Conservation (phyloP, 768 basidiomycete species). For the Trametopsis cervina region DNA sequence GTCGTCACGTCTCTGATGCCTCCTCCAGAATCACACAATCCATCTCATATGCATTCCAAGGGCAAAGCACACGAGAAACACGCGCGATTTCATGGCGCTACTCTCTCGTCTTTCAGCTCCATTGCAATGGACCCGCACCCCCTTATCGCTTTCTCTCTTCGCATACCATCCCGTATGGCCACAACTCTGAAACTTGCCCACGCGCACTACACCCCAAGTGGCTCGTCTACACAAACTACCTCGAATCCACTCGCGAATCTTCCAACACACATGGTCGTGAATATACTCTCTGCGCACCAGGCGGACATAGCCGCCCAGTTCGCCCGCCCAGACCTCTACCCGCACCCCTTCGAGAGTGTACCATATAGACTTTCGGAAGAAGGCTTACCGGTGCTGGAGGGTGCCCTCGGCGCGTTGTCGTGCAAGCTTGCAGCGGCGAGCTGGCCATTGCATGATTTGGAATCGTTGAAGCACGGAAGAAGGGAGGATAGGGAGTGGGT, state of each 20-base stretch:
- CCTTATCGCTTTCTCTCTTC: slow-evolving; percentile 83
- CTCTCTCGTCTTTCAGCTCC: slow-evolving; percentile 89
- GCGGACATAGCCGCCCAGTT: slow-evolving; percentile 57
- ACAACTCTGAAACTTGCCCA: slow-evolving; percentile 36
- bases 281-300: slow-evolving; percentile 70
- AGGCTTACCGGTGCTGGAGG: slow-evolving; percentile 52
- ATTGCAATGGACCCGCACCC: slow-evolving; percentile 87
- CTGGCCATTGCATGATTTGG: slow-evolving; percentile 54
- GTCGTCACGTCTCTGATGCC: slow-evolving; percentile 67
- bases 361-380: slow-evolving; percentile 38
- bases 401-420: slow-evolving; percentile 61
- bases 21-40: background rate
- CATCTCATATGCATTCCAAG: no score
- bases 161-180: slow-evolving; percentile 87
- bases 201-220: slow-evolving; percentile 15
- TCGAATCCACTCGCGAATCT: background rate
- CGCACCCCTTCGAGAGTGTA: slow-evolving; percentile 45
- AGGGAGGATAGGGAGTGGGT: slow-evolving; percentile 17
- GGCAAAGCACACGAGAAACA: background rate
- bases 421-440: slow-evolving; percentile 60
- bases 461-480: slow-evolving; percentile 25
- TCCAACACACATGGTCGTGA: slow-evolving; percentile 62
- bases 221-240: no score
- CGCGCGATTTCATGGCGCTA: slow-evolving; percentile 72
- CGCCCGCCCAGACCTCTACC: slow-evolving; percentile 64